These are phyloP conservation scores for Rhizopus microsporus DNA, from an alignment of 371 early-diverging fungal species.

Conservation along the genomic window DNA sequence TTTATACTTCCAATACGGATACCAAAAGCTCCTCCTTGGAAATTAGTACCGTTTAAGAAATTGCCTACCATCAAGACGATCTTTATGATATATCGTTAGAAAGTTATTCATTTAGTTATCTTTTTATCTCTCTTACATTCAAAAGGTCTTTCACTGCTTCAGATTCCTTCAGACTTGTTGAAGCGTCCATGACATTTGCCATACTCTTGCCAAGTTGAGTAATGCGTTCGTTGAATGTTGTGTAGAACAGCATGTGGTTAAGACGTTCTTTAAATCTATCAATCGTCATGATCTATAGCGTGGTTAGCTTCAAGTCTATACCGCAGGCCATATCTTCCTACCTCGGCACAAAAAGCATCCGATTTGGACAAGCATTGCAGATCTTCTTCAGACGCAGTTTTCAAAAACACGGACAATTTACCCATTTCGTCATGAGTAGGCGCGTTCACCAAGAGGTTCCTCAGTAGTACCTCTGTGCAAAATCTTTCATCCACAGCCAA, in stretches of 20 bases:
- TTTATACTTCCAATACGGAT: slow-evolving; percentile 88
- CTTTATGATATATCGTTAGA: slow-evolving; percentile 30
- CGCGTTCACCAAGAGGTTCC: slow-evolving; percentile 64
- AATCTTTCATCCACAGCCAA: slow-evolving; percentile 66
- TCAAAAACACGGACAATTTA: slow-evolving; percentile 64
- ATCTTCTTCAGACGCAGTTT: slow-evolving; percentile 65
- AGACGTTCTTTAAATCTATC: slow-evolving; percentile 81
- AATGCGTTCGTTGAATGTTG: slow-evolving; percentile 73
- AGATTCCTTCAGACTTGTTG: slow-evolving; percentile 55
- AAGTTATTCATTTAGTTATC: not conserved
- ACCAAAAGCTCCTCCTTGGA: slow-evolving; percentile 91
- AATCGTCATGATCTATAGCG: slow-evolving; percentile 70
- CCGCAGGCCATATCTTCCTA: slow-evolving; percentile 23
- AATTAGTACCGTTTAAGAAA: slow-evolving; percentile 87
- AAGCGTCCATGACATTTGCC: slow-evolving; percentile 56
- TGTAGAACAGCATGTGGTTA: slow-evolving; percentile 71
- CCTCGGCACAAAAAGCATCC: slow-evolving; percentile 89
- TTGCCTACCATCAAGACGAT: slow-evolving; percentile 88
- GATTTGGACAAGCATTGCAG: slow-evolving; percentile 68
- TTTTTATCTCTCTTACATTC: slow-evolving; percentile 39
- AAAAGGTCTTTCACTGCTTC: slow-evolving; percentile 53
- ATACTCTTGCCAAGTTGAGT: slow-evolving; percentile 66
- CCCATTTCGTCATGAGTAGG: slow-evolving; percentile 83
- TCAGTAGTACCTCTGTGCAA: slow-evolving; percentile 67
- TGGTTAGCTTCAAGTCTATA: slow-evolving; percentile 17